Percentiles rank a stretch among this genome's conserved stretches.
These are phyloP conservation scores for Luffa aegyptiaca DNA, from an alignment of 306 rosid species.

Conservation along the genomic window DNA sequence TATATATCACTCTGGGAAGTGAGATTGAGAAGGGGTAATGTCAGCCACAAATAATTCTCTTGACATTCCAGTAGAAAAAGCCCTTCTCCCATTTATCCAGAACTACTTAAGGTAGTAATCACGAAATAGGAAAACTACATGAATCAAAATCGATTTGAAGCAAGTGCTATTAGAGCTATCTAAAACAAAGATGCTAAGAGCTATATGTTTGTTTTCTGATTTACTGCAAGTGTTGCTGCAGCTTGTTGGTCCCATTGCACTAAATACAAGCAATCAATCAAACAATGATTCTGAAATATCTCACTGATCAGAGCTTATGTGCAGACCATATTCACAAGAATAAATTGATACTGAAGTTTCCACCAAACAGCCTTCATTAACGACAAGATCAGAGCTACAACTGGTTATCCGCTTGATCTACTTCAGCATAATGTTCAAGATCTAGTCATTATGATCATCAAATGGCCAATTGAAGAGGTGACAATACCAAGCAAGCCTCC, in stretches of 20 bases:
- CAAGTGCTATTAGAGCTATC: background rate
- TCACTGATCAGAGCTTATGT: background rate
- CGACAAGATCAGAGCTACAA: constrained; percentile 12
- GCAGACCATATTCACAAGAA: constrained; percentile 11
- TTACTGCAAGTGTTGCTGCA: background rate
- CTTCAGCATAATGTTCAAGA: constrained; percentile 14
- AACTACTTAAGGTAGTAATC: background rate
- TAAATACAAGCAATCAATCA: constrained; percentile 3
- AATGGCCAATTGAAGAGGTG: constrained; percentile 48
- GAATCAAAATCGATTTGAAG: background rate
- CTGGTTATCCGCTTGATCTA: background rate
- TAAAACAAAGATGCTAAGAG: background rate
- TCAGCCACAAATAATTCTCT: background rate
- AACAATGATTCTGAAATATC: constrained; percentile 6
- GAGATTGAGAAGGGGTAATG: background rate
- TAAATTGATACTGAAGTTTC: background rate
- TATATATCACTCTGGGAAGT: background rate
- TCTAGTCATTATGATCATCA: constrained; percentile 32
- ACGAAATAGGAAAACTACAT: background rate
- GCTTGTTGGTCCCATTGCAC: background rate
- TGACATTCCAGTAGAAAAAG: background rate
- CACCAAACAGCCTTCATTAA: background rate
- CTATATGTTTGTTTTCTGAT: constrained; percentile 3
- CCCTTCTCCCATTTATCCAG: background rate
- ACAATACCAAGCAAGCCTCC: constrained; percentile 69